Percentiles rank a stretch among this genome's conserved stretches.
Conservation (phyloP, 805 yeast genomes). For the Candida methanosorbosa region DNA sequence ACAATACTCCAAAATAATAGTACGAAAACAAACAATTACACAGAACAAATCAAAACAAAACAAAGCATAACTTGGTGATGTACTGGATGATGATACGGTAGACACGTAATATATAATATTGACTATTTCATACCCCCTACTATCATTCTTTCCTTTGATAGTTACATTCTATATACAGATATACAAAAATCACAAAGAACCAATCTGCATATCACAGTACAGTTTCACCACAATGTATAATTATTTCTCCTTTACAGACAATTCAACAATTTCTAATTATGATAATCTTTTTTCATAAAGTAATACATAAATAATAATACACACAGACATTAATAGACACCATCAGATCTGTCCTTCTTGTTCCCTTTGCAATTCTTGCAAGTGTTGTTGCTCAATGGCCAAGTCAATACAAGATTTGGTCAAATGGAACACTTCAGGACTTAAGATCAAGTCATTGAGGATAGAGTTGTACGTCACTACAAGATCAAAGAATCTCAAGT, state of each 20-base stretch:
- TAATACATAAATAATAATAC: too few species aligned
- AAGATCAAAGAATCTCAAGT: conserved; percentile 55
- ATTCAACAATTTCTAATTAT: too few species aligned
- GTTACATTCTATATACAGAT: background rate
- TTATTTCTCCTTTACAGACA: conserved; percentile 1
- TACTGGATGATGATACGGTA: too few species aligned
- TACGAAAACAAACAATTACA: background rate
- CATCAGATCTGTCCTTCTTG: too few species aligned
- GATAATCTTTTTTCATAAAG: too few species aligned
- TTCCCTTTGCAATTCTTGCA: conserved; percentile 7
- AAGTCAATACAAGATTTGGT: conserved; percentile 69
- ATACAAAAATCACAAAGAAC: background rate
- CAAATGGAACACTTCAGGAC: conserved; percentile 54
- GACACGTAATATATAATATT: too few species aligned
- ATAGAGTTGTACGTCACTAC: conserved; percentile 55
- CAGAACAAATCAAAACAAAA: background rate
- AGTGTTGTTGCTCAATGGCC: conserved; percentile 42
- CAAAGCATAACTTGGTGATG: too few species aligned
- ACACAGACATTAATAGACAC: too few species aligned
- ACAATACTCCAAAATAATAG: background rate
- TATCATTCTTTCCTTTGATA: too few species aligned
- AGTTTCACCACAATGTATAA: background rate
- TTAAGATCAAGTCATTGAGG: conserved; percentile 54
- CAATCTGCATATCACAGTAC: conserved; percentile 2
- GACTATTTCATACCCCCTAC: too few species aligned